A percentile compares a stretch with the other conserved stretches of the same genome.
phyloP scores from a whole-genome alignment of 2,329 filamentous ascomycete genomes.

The Sporothrix phasma region DNA sequence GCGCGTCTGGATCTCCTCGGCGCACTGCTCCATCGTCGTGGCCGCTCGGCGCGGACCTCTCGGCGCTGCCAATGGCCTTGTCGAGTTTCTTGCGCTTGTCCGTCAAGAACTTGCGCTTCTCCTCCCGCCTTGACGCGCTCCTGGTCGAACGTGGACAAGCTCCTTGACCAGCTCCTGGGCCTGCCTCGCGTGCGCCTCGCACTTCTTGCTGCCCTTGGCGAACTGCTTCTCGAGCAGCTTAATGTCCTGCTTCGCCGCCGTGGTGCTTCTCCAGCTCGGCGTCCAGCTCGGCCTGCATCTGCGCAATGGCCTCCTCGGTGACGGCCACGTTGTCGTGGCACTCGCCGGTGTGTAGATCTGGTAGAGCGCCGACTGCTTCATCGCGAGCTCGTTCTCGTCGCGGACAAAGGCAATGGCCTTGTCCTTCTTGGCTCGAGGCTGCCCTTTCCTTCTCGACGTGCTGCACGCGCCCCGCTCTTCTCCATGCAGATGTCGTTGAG shows the following conservation, averaged over 20 bases:
- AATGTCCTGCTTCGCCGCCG: slow-evolving; percentile 79
- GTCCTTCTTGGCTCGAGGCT: slow-evolving; percentile 89
- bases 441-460: slow-evolving; percentile 97
- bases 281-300: slow-evolving; percentile 80
- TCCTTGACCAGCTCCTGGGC: slow-evolving; percentile 74
- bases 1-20: slow-evolving; percentile 67
- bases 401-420: slow-evolving; percentile 80
- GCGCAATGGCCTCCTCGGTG: slow-evolving; percentile 78
- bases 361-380: slow-evolving; percentile 86
- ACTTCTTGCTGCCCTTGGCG: slow-evolving; percentile 72
- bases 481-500: slow-evolving; percentile 92
- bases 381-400: slow-evolving; percentile 84
- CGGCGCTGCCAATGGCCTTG: slow-evolving; percentile 70
- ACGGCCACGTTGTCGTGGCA: slow-evolving; percentile 82
- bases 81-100: slow-evolving; percentile 93
- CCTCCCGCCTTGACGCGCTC: slow-evolving; percentile 95
- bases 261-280: slow-evolving; percentile 85
- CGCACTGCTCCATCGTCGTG: slow-evolving; percentile 67
- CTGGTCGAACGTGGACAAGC: slow-evolving; percentile 85
- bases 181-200: slow-evolving; percentile 71
- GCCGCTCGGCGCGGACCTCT: slow-evolving; percentile 59
- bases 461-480: slow-evolving; percentile 88
- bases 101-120: slow-evolving; percentile 88
- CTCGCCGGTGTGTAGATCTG: slow-evolving; percentile 85
- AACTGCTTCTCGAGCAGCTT: slow-evolving; percentile 81